These are phyloP conservation scores for Geotrichum candidum DNA, from an alignment of 1,139 yeast genomes.

Conservation along the genomic window DNA sequence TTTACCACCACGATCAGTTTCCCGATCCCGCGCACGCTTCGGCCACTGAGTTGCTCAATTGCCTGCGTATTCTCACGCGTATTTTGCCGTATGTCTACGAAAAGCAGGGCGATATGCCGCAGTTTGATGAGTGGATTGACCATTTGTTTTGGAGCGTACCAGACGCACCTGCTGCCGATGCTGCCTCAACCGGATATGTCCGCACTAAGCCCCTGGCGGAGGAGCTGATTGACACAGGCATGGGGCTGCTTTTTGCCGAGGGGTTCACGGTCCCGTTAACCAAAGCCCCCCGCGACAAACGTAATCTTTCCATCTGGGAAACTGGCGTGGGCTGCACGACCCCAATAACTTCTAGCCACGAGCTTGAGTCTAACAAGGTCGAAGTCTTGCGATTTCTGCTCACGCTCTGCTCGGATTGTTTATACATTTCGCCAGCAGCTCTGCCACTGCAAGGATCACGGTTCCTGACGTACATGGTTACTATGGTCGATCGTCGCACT, in stretches of 20 bases:
- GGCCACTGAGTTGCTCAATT: slow-evolving; percentile 44
- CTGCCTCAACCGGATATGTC: slow-evolving; percentile 7
- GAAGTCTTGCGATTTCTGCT: slow-evolving; percentile 61
- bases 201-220: slow-evolving; percentile 44
- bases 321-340: slow-evolving; percentile 61
- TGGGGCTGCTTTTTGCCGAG: slow-evolving; percentile 52
- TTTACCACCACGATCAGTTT: slow-evolving; percentile 28
- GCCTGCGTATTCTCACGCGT: slow-evolving; percentile 60
- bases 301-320: slow-evolving; percentile 53
- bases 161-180: neutral
- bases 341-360: slow-evolving; percentile 40
- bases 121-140: slow-evolving; percentile 35
- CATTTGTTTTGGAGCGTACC: slow-evolving; percentile 41
- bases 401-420: slow-evolving; percentile 55
- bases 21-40: slow-evolving; percentile 28
- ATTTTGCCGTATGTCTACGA: slow-evolving; percentile 65
- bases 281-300: slow-evolving; percentile 18
- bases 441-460: slow-evolving; percentile 50
- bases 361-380: slow-evolving; percentile 57
- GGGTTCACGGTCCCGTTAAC: slow-evolving; percentile 51
- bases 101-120: slow-evolving; percentile 27
- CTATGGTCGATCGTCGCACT: slow-evolving; percentile 47
- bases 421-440: slow-evolving; percentile 48
- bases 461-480: slow-evolving; percentile 54
- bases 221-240: slow-evolving; percentile 42